Evolutionary conservation across 495 filamentous ascomycete species (phyloP), one percentile per base, ranked within the genome.

Genomic region (Symbiotaphrina buchneri): DNA sequence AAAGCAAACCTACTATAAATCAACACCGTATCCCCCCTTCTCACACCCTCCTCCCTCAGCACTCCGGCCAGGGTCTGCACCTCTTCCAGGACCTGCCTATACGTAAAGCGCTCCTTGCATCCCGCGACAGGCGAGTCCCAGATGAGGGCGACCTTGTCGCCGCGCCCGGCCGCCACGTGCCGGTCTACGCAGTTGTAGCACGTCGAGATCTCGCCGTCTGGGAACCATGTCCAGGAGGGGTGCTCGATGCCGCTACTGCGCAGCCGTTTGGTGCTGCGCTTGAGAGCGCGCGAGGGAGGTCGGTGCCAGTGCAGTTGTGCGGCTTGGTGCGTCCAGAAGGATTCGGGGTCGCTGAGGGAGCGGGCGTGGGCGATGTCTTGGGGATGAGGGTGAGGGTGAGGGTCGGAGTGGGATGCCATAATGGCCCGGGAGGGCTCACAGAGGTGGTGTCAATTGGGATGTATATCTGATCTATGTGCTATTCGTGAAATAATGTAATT

Each of bases 131-230:
- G 79, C 16, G 72, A 80, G 45, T 94, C 84, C 68, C 78, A 93
- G 32, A 80, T 64, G 32, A 94, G 75, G 7, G 85, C 84, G 0
- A 64, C 63, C 21, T 56, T 51, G 10, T 72, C 65, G 6, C 83
- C 85, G 36, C 68, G 55, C 11, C 82, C 81, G 5, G 60, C 61
- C 13, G 68, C 53, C 10, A 94, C 81, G 49, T 93, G 85, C 13
- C 84, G 62, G 47, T 92, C 84, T 18, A 94, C 54, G 41, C 82
- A 87, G 45, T 94, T 94, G 51, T 75, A 92, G 31, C 70, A 72
- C 0, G 83, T 92, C 17, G 78, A 90, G 43, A 94, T 76, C 52
- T 84, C 70, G 28, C 84, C 84, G 34, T 67, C 78, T 0, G 80
- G 69, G 40, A 93, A 94, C 84, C 82, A 94, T 19, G 65, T 64